These are phyloP conservation scores for Geotrichum klebahnii DNA, from an alignment of 1,139 yeast genomes.

Conservation along the genomic window DNA sequence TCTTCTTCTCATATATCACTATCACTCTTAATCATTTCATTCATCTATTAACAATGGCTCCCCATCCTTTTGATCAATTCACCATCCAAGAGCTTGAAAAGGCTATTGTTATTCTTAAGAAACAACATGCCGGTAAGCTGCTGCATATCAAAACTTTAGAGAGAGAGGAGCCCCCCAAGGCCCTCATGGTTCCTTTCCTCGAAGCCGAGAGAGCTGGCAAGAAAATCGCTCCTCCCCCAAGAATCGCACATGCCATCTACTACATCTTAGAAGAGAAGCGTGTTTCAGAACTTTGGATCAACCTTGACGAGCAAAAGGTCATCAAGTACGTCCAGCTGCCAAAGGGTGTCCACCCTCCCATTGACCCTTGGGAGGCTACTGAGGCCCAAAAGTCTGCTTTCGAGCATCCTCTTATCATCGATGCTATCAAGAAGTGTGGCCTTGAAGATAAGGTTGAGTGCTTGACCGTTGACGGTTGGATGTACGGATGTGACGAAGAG, in stretches of 20 bases:
- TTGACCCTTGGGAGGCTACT: constrained; percentile 64
- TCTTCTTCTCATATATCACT: too few relatives aligned
- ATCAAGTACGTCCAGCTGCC: constrained; percentile 57
- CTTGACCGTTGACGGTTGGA: constrained; percentile 88
- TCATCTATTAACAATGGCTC: constrained; percentile 30
- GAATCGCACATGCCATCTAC: constrained; percentile 69
- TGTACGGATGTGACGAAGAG: constrained; percentile 82
- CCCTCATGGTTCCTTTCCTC: constrained; percentile 62
- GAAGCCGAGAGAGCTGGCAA: constrained; percentile 64
- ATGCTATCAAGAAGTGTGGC: constrained; percentile 54
- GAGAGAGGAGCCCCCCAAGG: constrained; percentile 77
- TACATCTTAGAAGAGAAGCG: constrained; percentile 52
- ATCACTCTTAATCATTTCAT: too few relatives aligned
- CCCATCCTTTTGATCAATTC: constrained; percentile 63
- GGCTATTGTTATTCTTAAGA: constrained; percentile 51
- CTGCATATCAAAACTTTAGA: constrained; percentile 72
- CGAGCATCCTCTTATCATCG: constrained; percentile 63
- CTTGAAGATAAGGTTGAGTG: constrained; percentile 47
- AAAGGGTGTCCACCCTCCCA: constrained; percentile 67
- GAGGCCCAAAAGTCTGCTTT: constrained; percentile 67
- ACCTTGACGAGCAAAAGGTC: constrained; percentile 55
- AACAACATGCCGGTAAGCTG: constrained; percentile 46
- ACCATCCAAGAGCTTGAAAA: constrained; percentile 60
- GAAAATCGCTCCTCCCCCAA: constrained; percentile 49
- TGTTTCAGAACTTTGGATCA: constrained; percentile 70